A percentile compares a stretch with the other conserved stretches of the same genome.
Evolutionary conservation across 306 rosid species (phyloP).

Genomic region (Cicer pinnatifidum): DNA sequence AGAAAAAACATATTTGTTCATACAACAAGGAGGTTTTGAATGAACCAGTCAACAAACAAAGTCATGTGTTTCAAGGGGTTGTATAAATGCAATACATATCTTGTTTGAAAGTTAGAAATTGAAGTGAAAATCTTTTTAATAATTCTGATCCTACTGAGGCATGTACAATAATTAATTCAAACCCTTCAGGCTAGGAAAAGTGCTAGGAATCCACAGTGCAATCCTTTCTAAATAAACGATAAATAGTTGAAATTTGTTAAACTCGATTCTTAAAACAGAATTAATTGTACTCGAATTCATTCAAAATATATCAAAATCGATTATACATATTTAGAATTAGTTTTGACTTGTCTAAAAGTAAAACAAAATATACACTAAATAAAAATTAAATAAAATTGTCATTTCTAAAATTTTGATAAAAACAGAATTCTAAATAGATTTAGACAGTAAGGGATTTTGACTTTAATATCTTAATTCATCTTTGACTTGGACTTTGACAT

Average conservation of each 20-base stretch:
- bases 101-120: slow-evolving; percentile 21
- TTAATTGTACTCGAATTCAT: too few relatives aligned
- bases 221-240: too few relatives aligned
- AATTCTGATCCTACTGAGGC: neutral
- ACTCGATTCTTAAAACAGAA: too few relatives aligned
- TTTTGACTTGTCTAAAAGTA: too few relatives aligned
- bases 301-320: too few relatives aligned
- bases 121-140: neutral
- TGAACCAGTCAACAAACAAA: slow-evolving; percentile 14
- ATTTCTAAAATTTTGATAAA: neutral
- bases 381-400: neutral
- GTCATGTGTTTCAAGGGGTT: neutral
- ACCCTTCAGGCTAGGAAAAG: slow-evolving; percentile 16
- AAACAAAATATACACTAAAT: neutral
- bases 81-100: slow-evolving; percentile 2
- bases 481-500: slow-evolving; percentile 26
- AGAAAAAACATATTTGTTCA: slow-evolving; percentile 9
- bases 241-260: too few relatives aligned
- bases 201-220: neutral
- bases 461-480: slow-evolving; percentile 22
- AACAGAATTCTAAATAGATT: slow-evolving; percentile 34
- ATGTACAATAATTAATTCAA: neutral
- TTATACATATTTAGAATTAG: too few relatives aligned
- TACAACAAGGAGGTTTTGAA: slow-evolving; percentile 25
- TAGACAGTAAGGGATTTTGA: slow-evolving; percentile 35